Base-by-base conservation (phyloP, 495 filamentous ascomycete species). In the Penicillium lagena region DNA sequence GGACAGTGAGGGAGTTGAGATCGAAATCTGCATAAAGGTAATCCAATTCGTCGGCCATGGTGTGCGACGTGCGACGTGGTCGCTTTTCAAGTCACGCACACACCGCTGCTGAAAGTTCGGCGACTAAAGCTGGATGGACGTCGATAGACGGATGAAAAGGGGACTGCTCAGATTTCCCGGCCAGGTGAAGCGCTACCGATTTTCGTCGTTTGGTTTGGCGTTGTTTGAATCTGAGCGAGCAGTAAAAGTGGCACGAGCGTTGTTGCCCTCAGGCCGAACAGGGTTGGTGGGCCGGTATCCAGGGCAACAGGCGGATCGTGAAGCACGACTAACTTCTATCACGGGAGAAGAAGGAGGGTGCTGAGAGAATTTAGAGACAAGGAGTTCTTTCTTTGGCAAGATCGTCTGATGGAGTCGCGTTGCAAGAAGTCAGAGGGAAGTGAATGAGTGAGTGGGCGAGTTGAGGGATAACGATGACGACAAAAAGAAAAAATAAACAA, bases 21-120 rank as follows among this genome's bases (percentile, higher is more conserved):
- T 97, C 90, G 63, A 95, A 96, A 50, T 77, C 86, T 13, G 84
- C 68, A 44, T 87, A 77, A 31, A 97, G 78, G 60, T 96, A 98
- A 43, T 90, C 85, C 39, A 83, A 62, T 46, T 77, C 81, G 53
- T 90, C 87, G 15, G 67, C 67, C 82, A 87, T 87, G 56, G 35
- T 75, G 55, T 44, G 17, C 35, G 37, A 34, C 22, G 42, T 45
- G 37, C n/a, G 12, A 33, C 41, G 35, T 42, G 38, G 22, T 13
- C 35, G 15, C 42, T 43, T 44, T 33, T 38, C 36, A 38, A 47
- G 12, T 47, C 31, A 45, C 32, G 32, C 32, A 34, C 32, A 34
- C 32, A 10, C 1, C 2, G 32, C 32, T 10, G n/a, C 32, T 12
- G 7, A 34, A 12, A 34, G 22, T 22, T 22, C 22, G 22, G 22